Evolutionary conservation across 345 rosid species (phyloP).

Genomic region (Punica granatum): DNA sequence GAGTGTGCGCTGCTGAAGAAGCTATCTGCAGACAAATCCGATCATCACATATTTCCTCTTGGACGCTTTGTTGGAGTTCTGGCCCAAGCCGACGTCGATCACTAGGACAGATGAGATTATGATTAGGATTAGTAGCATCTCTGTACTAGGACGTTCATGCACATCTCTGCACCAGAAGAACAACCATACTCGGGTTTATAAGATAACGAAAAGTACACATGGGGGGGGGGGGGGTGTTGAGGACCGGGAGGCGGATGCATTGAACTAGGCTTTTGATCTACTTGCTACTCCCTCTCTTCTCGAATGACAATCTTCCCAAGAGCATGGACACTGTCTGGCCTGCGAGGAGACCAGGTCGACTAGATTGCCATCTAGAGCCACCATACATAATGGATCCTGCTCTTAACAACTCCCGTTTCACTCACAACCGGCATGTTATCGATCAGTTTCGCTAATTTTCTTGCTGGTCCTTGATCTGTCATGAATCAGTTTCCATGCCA

Average conservation of each 20-base stretch:
- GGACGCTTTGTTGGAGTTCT: conserved; percentile 5
- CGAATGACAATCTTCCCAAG: conserved; percentile 30
- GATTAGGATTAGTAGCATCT: conserved; percentile 31
- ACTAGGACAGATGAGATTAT: conserved; percentile 32
- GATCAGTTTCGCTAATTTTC: background rate
- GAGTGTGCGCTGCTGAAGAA: conserved; percentile 28
- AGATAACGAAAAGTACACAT: conserved; percentile 8
- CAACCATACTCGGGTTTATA: conserved; percentile 8
- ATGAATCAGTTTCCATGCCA: no score
- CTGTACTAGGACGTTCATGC: background rate
- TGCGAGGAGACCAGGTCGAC: conserved; percentile 9
- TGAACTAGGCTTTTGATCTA: conserved; percentile 34
- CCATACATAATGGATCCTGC: background rate
- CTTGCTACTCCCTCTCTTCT: conserved; percentile 37
- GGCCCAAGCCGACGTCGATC: conserved; percentile 15
- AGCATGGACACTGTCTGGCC: conserved; percentile 30
- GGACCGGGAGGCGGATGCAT: conserved; percentile 27
- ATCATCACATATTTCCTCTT: conserved; percentile 15
- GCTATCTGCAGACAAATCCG: conserved; percentile 34
- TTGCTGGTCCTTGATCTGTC: background rate
- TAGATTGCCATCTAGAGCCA: conserved; percentile 2
- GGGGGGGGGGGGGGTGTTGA: conserved; percentile 29
- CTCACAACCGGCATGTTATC: background rate
- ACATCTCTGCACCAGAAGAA: background rate
- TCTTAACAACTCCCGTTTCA: background rate